phyloP scores from a whole-genome alignment of 2,329 filamentous ascomycete species.

The Microdochium paspali region DNA sequence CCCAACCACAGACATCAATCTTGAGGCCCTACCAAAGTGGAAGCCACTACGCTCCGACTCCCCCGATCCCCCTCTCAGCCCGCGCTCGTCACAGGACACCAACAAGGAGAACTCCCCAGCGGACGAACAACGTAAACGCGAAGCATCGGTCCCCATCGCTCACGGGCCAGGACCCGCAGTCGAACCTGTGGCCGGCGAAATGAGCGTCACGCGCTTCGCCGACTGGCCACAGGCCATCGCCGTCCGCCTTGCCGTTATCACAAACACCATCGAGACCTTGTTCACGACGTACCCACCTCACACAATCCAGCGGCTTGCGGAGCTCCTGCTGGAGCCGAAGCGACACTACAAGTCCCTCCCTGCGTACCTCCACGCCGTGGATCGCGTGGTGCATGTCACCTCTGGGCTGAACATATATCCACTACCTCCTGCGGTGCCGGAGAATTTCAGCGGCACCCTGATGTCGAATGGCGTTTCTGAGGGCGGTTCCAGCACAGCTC shows the following conservation, averaged over 20 bases:
- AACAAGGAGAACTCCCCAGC: slow-evolving; percentile 56
- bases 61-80: slow-evolving; percentile 9
- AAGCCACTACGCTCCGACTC: slow-evolving; percentile 20
- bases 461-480: slow-evolving; percentile 54
- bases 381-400: slow-evolving; percentile 84
- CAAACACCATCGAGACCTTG: slow-evolving; percentile 47
- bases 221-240: slow-evolving; percentile 47
- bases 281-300: slow-evolving; percentile 77
- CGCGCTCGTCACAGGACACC: slow-evolving; percentile 41
- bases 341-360: slow-evolving; percentile 74
- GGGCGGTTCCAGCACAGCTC: slow-evolving; percentile 3
- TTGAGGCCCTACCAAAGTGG: slow-evolving; percentile 27
- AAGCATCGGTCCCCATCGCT: slow-evolving; percentile 18
- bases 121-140: slow-evolving; percentile 9
- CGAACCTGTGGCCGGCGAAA: slow-evolving; percentile 21
- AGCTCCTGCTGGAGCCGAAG: slow-evolving; percentile 70
- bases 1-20: slow-evolving; percentile 18
- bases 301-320: slow-evolving; percentile 83
- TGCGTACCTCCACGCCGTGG: slow-evolving; percentile 81
- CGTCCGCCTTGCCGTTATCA: slow-evolving; percentile 52
- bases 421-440: slow-evolving; percentile 57
- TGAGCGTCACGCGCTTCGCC: slow-evolving; percentile 34
- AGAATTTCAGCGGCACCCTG: slow-evolving; percentile 42
- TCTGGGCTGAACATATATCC: slow-evolving; percentile 76
- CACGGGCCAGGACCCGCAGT: slow-evolving; percentile 15